Conservation (phyloP, 1,139 yeast genomes). For the Spathaspora sp. region DNA sequence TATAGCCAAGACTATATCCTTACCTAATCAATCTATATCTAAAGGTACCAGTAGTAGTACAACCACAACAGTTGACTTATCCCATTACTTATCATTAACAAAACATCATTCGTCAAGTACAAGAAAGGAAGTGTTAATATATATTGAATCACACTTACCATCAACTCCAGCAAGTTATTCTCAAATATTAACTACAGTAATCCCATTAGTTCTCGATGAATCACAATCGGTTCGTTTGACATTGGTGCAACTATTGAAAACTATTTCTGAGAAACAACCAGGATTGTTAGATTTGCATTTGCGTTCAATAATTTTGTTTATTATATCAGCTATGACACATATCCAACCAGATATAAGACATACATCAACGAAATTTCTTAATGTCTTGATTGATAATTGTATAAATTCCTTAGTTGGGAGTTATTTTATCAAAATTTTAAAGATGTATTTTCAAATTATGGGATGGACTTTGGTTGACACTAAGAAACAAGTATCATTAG, state of each 20-base stretch:
- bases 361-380: slow-evolving; percentile 65
- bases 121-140: slow-evolving; percentile 67
- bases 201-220: slow-evolving; percentile 63
- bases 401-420: slow-evolving; percentile 49
- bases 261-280: slow-evolving; percentile 50
- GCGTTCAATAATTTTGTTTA: slow-evolving; percentile 63
- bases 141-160: slow-evolving; percentile 49
- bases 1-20: slow-evolving; percentile 66
- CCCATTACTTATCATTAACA: slow-evolving; percentile 62
- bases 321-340: slow-evolving; percentile 96
- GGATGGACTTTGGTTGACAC: slow-evolving; percentile 55
- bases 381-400: slow-evolving; percentile 48
- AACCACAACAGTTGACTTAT: slow-evolving; percentile 44
- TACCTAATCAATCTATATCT: slow-evolving; percentile 55
- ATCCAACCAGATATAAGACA: slow-evolving; percentile 71
- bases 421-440: slow-evolving; percentile 59
- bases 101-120: slow-evolving; percentile 78
- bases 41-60: slow-evolving; percentile 14
- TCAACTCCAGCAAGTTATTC: slow-evolving; percentile 54
- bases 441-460: slow-evolving; percentile 55
- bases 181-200: slow-evolving; percentile 53
- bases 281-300: slow-evolving; percentile 68
- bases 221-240: slow-evolving; percentile 65
- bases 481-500: slow-evolving; percentile 45
- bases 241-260: slow-evolving; percentile 50